Conservation (phyloP, 371 early-diverging fungal species). For the Mortierella sp. region DNA sequence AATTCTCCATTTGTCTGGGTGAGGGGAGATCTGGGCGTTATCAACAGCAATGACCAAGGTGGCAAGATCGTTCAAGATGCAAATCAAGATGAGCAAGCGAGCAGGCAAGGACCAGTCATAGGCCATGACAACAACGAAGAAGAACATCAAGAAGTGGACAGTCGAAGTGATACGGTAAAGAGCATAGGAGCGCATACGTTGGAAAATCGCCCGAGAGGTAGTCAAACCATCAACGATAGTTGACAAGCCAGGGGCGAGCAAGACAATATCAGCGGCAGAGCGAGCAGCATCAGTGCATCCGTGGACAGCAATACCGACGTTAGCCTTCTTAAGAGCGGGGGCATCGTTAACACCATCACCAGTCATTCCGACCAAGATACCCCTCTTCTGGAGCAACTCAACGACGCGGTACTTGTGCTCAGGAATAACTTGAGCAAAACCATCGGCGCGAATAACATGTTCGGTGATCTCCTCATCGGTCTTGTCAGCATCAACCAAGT, state of each 20-base stretch:
- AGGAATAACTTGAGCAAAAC: constrained; percentile 96
- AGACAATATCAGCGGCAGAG: constrained; percentile 91
- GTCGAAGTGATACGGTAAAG: constrained; percentile 92
- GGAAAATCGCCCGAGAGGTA: constrained; percentile 89
- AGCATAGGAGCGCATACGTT: constrained; percentile 91
- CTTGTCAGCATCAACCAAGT: constrained; percentile 83
- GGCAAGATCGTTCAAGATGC: constrained; percentile 86
- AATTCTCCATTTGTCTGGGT: constrained; percentile 90
- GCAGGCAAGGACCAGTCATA: constrained; percentile 79
- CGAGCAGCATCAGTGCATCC: constrained; percentile 94
- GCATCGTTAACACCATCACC: constrained; percentile 95
- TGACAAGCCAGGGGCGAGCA: constrained; percentile 85
- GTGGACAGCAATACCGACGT: constrained; percentile 82
- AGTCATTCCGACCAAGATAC: constrained; percentile 89
- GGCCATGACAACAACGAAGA: constrained; percentile 82
- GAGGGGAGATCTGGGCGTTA: constrained; percentile 82
- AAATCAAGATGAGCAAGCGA: constrained; percentile 80
- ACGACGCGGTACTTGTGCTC: constrained; percentile 97
- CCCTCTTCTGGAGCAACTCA: constrained; percentile 79
- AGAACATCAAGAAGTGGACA: constrained; percentile 90
- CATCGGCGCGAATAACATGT: constrained; percentile 87
- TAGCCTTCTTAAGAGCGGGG: constrained; percentile 87
- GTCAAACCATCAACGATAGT: constrained; percentile 89
- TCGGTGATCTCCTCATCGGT: constrained; percentile 88
- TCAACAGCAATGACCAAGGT: constrained; percentile 90